Evolutionary conservation across 768 basidiomycete species (phyloP).

Genomic region (Boletus rex-veris): DNA sequence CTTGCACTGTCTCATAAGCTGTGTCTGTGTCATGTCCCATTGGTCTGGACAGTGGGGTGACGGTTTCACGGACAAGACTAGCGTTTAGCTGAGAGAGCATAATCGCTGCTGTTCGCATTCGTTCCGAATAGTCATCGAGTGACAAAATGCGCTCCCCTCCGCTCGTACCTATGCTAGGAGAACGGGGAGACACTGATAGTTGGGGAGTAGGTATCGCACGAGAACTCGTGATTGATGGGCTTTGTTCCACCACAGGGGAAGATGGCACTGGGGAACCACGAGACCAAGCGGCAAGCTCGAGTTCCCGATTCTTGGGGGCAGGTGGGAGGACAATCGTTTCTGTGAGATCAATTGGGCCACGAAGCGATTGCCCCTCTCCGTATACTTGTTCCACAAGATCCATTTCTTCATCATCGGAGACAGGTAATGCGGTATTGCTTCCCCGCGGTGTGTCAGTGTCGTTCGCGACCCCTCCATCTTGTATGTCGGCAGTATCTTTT

Average conservation of each 20-base stretch:
- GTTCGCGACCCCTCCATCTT: constrained; percentile 12
- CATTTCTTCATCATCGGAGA: constrained; percentile 76
- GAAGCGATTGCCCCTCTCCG: constrained; percentile 70
- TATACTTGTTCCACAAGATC: constrained; percentile 97
- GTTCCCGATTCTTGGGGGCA: constrained; percentile 81
- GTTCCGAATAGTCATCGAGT: constrained; percentile 95
- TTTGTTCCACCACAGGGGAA: constrained; percentile 43
- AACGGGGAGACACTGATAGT: constrained; percentile 1
- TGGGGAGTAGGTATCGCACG: constrained; percentile 2
- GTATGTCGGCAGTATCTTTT: constrained; percentile 28
- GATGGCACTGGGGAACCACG: constrained; percentile 45
- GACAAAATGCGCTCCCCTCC: constrained; percentile 48
- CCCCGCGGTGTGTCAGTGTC: constrained; percentile 19
- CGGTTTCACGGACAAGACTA: constrained; percentile 58
- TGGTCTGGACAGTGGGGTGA: constrained; percentile 25
- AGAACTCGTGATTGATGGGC: constrained; percentile 20
- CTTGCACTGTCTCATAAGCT: constrained; percentile 5
- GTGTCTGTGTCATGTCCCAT: constrained; percentile 1
- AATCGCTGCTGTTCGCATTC: constrained; percentile 97
- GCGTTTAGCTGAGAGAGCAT: constrained; percentile 98
- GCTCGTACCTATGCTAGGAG: neutral
- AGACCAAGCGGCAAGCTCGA: constrained; percentile 86
- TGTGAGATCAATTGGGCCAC: constrained; percentile 72
- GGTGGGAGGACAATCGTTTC: constrained; percentile 82
- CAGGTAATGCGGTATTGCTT: constrained; percentile 17